These are phyloP conservation scores for Chaetomiaceae sp. DNA, from an alignment of 2,329 filamentous ascomycete species.

Conservation along the genomic window DNA sequence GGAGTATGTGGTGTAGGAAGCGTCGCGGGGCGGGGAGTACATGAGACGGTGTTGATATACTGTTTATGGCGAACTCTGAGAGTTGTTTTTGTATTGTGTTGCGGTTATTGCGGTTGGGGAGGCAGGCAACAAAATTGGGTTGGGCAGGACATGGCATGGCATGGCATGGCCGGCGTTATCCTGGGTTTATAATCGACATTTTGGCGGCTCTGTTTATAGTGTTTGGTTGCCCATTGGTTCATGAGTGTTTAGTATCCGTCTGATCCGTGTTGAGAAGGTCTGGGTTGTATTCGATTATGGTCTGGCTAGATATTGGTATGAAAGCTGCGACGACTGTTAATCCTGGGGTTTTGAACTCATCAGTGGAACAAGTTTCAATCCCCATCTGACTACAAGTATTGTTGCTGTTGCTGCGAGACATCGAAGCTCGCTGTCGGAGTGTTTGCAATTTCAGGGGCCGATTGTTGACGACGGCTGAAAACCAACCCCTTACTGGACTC, in stretches of 20 bases:
- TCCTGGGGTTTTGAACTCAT: background rate
- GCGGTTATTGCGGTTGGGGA: background rate
- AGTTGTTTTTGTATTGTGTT: background rate
- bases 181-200: background rate
- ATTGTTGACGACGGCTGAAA: no score
- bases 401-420: no score
- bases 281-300: background rate
- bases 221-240: background rate
- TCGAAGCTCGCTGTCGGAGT: no score
- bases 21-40: background rate
- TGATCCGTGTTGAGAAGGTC: background rate
- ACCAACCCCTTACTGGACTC: no score
- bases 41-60: background rate
- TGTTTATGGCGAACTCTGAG: no score
- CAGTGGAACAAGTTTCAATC: background rate
- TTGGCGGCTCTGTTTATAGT: background rate
- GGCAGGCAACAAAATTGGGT: background rate
- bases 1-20: no score
- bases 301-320: background rate
- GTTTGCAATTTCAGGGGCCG: no score
- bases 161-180: slow-evolving; percentile 5
- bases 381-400: no score
- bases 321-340: background rate
- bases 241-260: background rate
- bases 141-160: background rate